Evolutionary conservation across 192 early-diverging fungal species (phyloP).

Genomic region (Podila epicladia): DNA sequence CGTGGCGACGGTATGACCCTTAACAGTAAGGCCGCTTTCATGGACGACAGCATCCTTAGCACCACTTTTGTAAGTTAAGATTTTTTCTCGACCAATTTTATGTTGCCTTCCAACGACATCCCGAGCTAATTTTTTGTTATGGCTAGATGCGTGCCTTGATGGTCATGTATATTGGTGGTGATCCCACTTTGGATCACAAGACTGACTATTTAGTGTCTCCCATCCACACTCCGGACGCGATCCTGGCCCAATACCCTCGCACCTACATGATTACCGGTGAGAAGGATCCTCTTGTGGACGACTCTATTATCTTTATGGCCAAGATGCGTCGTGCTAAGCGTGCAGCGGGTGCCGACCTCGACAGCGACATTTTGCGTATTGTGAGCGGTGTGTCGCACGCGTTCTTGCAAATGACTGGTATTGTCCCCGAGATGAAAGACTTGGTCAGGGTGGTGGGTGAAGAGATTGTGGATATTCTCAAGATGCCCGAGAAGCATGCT

Average conservation of each 20-base stretch:
- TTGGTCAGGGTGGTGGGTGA: conserved; percentile 55
- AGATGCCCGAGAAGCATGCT: background rate
- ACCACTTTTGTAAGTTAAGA: conserved; percentile 71
- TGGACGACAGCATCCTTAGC: conserved; percentile 87
- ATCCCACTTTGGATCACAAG: conserved; percentile 78
- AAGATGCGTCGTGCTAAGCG: conserved; percentile 87
- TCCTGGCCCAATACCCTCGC: conserved; percentile 91
- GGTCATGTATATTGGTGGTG: conserved; percentile 88
- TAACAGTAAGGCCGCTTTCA: conserved; percentile 81
- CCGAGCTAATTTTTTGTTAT: conserved; percentile 1
- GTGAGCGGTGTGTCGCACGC: conserved; percentile 76
- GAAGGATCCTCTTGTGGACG: conserved; percentile 97
- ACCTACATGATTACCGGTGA: conserved; percentile 93
- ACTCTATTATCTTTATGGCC: conserved; percentile 92
- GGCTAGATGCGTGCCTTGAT: conserved; percentile 72
- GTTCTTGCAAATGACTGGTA: conserved; percentile 72
- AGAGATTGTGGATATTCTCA: conserved; percentile 39
- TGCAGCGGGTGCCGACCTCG: conserved; percentile 11
- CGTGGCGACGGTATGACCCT: conserved; percentile 70
- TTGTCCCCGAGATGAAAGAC: conserved; percentile 77
- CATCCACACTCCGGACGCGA: conserved; percentile 81
- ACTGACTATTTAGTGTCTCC: conserved; percentile 90
- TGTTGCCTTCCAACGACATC: background rate
- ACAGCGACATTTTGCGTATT: conserved; percentile 63
- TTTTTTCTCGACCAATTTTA: background rate